Percentiles rank a stretch among this genome's conserved stretches.
These are phyloP conservation scores for Strobilomyces echinocephalus DNA, from an alignment of 768 basidiomycete species.

Conservation along the genomic window DNA sequence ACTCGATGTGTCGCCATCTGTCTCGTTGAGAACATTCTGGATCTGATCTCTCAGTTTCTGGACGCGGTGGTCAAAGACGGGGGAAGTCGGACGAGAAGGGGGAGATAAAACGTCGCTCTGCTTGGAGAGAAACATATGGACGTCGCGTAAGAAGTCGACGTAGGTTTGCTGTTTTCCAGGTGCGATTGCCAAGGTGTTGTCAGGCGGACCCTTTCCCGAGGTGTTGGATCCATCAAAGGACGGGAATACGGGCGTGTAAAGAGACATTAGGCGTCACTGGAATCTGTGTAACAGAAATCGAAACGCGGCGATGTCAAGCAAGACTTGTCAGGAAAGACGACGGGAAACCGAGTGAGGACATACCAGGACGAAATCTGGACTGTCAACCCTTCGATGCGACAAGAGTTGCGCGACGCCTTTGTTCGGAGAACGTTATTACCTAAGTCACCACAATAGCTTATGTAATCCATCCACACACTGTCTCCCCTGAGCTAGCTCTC, in stretches of 20 bases:
- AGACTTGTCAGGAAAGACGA: neutral
- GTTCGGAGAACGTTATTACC: conserved; percentile 6
- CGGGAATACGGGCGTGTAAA: conserved; percentile 34
- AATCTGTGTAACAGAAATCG: neutral
- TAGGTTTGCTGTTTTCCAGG: conserved; percentile 16
- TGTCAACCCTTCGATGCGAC: neutral
- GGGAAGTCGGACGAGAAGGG: conserved; percentile 33
- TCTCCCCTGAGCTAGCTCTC: too few species aligned
- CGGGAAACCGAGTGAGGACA: neutral
- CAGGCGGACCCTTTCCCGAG: conserved; percentile 6
- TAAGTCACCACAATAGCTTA: conserved; percentile 10
- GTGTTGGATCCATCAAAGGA: conserved; percentile 10
- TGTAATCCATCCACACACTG: neutral
- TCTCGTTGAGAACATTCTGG: conserved; percentile 30
- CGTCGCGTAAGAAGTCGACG: conserved; percentile 26
- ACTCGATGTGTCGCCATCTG: conserved; percentile 37
- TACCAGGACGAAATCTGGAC: conserved; percentile 5
- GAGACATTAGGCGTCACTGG: conserved; percentile 22
- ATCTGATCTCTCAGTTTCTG: conserved; percentile 34
- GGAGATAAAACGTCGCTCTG: conserved; percentile 32
- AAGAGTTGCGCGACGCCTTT: neutral
- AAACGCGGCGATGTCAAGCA: neutral
- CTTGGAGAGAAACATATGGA: conserved; percentile 31
- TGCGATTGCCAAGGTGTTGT: neutral
- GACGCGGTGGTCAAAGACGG: conserved; percentile 24